Evolutionary conservation across 148 eudicot species (phyloP).

Genomic region (Rhododendron molle): DNA sequence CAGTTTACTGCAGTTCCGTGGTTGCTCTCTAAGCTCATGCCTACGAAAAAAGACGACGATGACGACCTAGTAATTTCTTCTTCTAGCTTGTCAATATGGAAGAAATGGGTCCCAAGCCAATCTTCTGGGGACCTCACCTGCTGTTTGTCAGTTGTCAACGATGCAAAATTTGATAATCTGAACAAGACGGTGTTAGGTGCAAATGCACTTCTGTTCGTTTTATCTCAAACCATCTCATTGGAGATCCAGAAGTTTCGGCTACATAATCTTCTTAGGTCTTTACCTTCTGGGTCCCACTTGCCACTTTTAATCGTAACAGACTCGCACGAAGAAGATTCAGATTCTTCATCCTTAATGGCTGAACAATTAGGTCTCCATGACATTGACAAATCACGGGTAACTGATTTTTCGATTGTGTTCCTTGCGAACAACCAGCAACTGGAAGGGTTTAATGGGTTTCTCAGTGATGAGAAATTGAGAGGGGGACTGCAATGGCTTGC

Average conservation of each 20-base stretch:
- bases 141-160: constrained; percentile 69
- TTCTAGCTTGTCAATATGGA: constrained; percentile 78
- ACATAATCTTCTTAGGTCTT: constrained; percentile 43
- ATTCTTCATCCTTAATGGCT: constrained; percentile 28
- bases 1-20: constrained; percentile 43
- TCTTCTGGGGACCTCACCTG: constrained; percentile 35
- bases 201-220: constrained; percentile 54
- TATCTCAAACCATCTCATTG: constrained; percentile 57
- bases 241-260: constrained; percentile 58
- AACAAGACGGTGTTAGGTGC: constrained; percentile 49
- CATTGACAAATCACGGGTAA: constrained; percentile 55
- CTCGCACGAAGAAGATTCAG: constrained; percentile 26
- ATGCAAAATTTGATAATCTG: constrained; percentile 26
- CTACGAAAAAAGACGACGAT: constrained; percentile 28
- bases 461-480: constrained; percentile 61
- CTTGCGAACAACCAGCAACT: constrained; percentile 35
- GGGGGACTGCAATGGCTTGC: constrained; percentile 85
- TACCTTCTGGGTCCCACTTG: constrained; percentile 56
- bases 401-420: constrained; percentile 33
- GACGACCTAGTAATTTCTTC: constrained; percentile 51
- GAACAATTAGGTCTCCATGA: constrained; percentile 54
- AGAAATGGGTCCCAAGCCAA: constrained; percentile 45
- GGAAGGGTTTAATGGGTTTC: constrained; percentile 48
- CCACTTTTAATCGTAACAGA: constrained; percentile 68
- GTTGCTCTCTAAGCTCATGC: constrained; percentile 79